Evolutionary conservation across 208 protist genomes (phyloP).

Genomic region (Acanthamoeba healyi): DNA sequence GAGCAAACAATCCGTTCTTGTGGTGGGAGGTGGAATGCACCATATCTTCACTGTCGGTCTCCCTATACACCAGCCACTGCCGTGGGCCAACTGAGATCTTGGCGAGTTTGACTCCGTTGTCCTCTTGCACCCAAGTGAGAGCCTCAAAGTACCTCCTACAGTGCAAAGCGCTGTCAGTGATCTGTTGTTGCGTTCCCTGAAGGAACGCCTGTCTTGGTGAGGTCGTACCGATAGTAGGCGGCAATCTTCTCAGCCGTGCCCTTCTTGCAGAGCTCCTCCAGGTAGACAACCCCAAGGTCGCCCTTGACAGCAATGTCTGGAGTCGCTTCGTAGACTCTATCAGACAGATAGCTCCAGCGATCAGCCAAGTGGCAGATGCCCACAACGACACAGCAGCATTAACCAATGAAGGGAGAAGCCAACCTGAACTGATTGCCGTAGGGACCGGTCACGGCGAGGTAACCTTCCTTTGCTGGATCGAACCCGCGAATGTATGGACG

Average conservation of each 20-base stretch:
- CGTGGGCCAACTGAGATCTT: constrained; percentile 20
- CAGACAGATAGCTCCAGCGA: neutral
- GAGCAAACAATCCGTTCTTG: neutral
- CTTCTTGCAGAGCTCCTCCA: constrained; percentile 30
- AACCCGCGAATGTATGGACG: constrained; percentile 11
- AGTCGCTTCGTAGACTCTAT: neutral
- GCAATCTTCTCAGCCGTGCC: constrained; percentile 6
- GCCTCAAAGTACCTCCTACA: constrained; percentile 33
- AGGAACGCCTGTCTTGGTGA: no score
- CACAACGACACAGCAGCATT: neutral
- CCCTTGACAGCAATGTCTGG: neutral
- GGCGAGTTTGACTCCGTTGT: constrained; percentile 26
- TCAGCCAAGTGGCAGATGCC: neutral
- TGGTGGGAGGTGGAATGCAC: neutral
- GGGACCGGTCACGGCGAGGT: constrained; percentile 21
- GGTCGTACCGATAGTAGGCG: constrained; percentile 14
- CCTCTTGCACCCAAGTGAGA: neutral
- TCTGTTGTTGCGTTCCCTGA: no score
- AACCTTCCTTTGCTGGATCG: constrained; percentile 10
- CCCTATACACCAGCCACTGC: constrained; percentile 21
- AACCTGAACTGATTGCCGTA: constrained; percentile 52
- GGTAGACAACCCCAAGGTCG: constrained; percentile 17
- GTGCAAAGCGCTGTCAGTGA: neutral
- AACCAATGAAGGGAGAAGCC: neutral
- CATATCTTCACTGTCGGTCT: neutral